Evolutionary conservation across 768 basidiomycete genomes (phyloP).

Genomic region (Tylopilus rubrobrunneus): DNA sequence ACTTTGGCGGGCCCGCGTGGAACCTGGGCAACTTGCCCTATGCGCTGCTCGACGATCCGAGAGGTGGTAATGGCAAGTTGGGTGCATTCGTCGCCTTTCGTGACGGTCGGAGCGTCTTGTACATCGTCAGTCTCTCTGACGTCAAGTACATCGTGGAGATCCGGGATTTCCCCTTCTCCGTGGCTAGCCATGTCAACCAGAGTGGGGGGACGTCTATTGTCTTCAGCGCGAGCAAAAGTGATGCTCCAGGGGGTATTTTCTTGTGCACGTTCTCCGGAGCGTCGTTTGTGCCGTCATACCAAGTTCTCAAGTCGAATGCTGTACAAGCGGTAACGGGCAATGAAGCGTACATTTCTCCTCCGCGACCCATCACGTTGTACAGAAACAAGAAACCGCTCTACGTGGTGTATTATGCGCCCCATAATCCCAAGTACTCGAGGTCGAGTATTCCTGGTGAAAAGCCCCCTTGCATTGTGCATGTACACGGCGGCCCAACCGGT

Average conservation of each 20-base stretch:
- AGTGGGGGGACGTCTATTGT: constrained; percentile 25
- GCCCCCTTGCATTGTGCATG: constrained; percentile 63
- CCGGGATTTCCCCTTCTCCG: constrained; percentile 33
- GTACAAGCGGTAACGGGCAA: constrained; percentile 8
- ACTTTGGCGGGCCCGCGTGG: constrained; percentile 61
- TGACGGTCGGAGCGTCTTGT: constrained; percentile 34
- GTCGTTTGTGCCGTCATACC: constrained; percentile 22
- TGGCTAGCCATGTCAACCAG: constrained; percentile 22
- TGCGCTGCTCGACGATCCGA: constrained; percentile 38
- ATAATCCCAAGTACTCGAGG: constrained; percentile 56
- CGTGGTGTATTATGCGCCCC: constrained; percentile 64
- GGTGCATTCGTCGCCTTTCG: constrained; percentile 31
- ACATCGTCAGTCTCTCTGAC: constrained; percentile 27
- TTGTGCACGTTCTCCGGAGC: constrained; percentile 24
- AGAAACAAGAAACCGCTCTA: constrained; percentile 43
- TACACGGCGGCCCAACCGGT: constrained; percentile 72
- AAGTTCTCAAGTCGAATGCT: constrained; percentile 24
- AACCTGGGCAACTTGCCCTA: constrained; percentile 45
- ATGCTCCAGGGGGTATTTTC: constrained; percentile 31
- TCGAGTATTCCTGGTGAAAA: constrained; percentile 45
- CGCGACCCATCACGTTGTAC: constrained; percentile 43
- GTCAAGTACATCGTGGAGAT: constrained; percentile 25
- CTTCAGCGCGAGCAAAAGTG: constrained; percentile 33
- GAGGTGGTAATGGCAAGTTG: constrained; percentile 15
- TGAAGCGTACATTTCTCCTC: constrained; percentile 41